A percentile compares a stretch with the other conserved stretches of the same genome.
Conservation (phyloP, 305 asterid genomes). For the Striga hermonthica region DNA sequence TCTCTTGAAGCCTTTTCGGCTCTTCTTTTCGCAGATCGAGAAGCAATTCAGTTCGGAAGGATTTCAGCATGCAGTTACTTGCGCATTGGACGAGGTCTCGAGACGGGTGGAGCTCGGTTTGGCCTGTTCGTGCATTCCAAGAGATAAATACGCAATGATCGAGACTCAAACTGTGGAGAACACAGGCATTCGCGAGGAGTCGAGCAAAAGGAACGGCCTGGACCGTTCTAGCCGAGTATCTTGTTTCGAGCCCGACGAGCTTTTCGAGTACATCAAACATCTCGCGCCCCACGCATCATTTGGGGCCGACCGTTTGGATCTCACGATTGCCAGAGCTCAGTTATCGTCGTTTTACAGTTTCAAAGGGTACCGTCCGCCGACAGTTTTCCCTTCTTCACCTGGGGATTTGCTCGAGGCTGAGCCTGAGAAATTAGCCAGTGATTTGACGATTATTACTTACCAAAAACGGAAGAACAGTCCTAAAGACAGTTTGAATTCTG, state of each 20-base stretch:
- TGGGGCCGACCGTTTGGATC: slow-evolving; percentile 57
- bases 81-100: slow-evolving; percentile 83
- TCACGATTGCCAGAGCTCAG: slow-evolving; percentile 67
- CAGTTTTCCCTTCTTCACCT: slow-evolving; percentile 38
- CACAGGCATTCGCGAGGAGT: slow-evolving; percentile 78
- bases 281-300: slow-evolving; percentile 56
- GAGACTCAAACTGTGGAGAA: slow-evolving; percentile 73
- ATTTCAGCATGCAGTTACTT: slow-evolving; percentile 70
- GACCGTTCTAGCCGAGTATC: slow-evolving; percentile 57
- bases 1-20: slow-evolving; percentile 67
- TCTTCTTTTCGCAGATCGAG: slow-evolving; percentile 67
- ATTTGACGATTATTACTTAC: slow-evolving; percentile 30
- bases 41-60: slow-evolving; percentile 77
- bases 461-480: slow-evolving; percentile 44
- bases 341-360: slow-evolving; percentile 60
- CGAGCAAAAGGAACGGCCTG: slow-evolving; percentile 60
- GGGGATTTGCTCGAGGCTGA: slow-evolving; percentile 54
- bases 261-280: slow-evolving; percentile 51
- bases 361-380: slow-evolving; percentile 56
- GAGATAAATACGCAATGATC: slow-evolving; percentile 46
- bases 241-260: slow-evolving; percentile 64
- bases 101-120: slow-evolving; percentile 81
- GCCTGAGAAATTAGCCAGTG: slow-evolving; percentile 25
- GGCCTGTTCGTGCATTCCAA: slow-evolving; percentile 68
- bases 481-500: slow-evolving; percentile 42